Evolutionary conservation across 306 rosid genomes (phyloP), one percentile per base, ranked within the genome.

Genomic region (Glycine soja): DNA sequence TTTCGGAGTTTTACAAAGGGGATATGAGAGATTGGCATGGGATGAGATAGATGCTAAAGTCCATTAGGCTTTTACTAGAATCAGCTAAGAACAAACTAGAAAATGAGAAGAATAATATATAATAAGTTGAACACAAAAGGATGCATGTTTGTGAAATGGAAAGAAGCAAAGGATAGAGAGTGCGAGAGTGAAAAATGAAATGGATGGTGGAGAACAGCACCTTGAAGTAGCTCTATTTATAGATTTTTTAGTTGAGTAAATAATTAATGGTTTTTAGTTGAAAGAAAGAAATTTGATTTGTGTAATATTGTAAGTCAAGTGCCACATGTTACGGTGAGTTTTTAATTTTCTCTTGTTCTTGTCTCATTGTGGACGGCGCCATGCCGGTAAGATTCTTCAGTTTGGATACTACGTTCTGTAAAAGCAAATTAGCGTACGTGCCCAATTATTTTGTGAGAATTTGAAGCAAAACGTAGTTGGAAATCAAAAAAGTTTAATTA

Each of bases 11-110:
- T 8, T 69, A 19, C 3, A 46, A 46, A 15, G 74, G 57, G 2
- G 74, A 69, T 40, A 18, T 45, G 9, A 42, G 57, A 45, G 74
- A 46, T 57, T 69, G 57, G 8, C 74, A 57, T 11, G 36, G 42
- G 10, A 69, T 69, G 3, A 69, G 57, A 69, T 69, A 34, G 0
- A 69, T 69, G 42, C 18, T 69, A 15, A 69, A 69, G 5, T 16
- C 18, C 0, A 6, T 46, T 19, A 18, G 42, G 16, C 0, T 68
- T 10, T 43, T 43, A 5, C 40, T 11, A 46, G 16, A 56, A 18
- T 46, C 74, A 46, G 19, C 42, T 0, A 16, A 19, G 0, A 19
- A 18, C 52, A 42, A 0, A 43, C 2, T 19, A 6, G 5, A 19
- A 19, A 69, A 15, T 15, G 52, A n/a, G 13, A 16, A 40, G 48